These are phyloP conservation scores for Diaporthe vaccinii DNA, from an alignment of 2,329 filamentous ascomycete genomes.

Conservation along the genomic window DNA sequence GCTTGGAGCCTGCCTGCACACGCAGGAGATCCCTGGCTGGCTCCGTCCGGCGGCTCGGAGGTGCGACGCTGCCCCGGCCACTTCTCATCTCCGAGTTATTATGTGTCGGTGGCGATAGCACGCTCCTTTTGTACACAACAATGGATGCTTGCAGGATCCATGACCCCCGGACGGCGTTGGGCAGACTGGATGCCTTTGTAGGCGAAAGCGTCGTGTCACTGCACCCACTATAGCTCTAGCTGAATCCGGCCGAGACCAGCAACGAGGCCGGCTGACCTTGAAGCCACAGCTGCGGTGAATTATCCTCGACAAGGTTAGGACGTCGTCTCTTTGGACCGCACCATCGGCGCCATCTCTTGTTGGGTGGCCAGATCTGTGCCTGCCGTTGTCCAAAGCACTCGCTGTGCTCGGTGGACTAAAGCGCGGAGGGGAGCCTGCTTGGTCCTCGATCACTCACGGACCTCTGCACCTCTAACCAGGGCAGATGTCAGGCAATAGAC, in stretches of 20 bases:
- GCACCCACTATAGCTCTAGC: slow-evolving; percentile 14
- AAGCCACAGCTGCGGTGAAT: slow-evolving; percentile 5
- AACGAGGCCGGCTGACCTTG: slow-evolving; percentile 1
- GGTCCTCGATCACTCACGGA: slow-evolving; percentile 13
- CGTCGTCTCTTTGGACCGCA: background rate
- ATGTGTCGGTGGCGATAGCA: background rate
- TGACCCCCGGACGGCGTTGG: background rate
- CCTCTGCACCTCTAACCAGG: background rate
- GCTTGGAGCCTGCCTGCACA: background rate
- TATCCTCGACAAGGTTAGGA: background rate
- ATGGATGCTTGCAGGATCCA: background rate
- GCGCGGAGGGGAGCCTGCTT: background rate
- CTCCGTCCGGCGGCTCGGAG: background rate
- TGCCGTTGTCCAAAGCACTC: background rate
- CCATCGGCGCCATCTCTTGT: slow-evolving; percentile 1
- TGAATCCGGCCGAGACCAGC: background rate
- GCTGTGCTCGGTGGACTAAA: background rate
- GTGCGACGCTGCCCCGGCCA: background rate
- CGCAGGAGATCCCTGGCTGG: background rate
- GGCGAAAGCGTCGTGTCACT: slow-evolving; percentile 16
- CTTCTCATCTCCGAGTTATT: background rate
- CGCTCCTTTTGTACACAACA: background rate
- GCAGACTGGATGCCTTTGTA: background rate
- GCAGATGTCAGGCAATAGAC: background rate
- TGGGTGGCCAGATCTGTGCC: background rate